Conservation (phyloP, 2,329 filamentous ascomycete species). For the Fusarium keratoplasticum region DNA sequence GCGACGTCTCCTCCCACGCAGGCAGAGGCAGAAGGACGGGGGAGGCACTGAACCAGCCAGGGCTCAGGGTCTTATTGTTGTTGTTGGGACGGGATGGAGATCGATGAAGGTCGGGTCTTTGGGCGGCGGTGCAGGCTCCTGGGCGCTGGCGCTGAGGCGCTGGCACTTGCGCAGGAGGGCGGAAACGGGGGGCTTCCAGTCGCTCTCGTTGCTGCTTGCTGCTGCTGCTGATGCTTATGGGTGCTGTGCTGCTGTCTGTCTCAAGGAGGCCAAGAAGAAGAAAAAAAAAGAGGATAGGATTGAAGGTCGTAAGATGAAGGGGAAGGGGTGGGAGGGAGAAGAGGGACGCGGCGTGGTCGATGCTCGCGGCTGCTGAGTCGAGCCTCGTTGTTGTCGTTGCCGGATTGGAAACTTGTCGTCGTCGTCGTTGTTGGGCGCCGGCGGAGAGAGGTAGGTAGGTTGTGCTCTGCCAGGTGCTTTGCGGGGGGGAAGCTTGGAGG, state of each 20-base stretch:
- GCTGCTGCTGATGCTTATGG: neutral
- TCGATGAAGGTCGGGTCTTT: slow-evolving; percentile 10
- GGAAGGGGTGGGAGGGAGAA: slow-evolving; percentile 10
- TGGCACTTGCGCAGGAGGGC: slow-evolving; percentile 40
- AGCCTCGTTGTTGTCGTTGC: slow-evolving; percentile 41
- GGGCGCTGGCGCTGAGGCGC: slow-evolving; percentile 37
- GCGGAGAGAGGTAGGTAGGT: slow-evolving; percentile 29
- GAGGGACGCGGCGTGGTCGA: slow-evolving; percentile 36
- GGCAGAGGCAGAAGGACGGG: slow-evolving; percentile 20
- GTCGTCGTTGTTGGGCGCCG: slow-evolving; percentile 42
- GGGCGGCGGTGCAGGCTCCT: slow-evolving; percentile 34
- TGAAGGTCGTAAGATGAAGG: slow-evolving; percentile 14
- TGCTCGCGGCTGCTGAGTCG: slow-evolving; percentile 39
- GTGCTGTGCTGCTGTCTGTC: slow-evolving; percentile 1
- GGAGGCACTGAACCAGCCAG: slow-evolving; percentile 48
- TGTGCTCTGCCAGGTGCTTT: slow-evolving; percentile 34
- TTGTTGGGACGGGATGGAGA: slow-evolving; percentile 25
- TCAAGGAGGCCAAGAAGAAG: slow-evolving; percentile 2
- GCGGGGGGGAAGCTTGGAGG: slow-evolving; percentile 43
- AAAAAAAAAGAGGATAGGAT: slow-evolving; percentile 13
- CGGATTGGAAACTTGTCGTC: slow-evolving; percentile 35
- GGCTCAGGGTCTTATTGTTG: slow-evolving; percentile 37
- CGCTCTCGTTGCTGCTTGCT: slow-evolving; percentile 33
- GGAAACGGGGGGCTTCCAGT: slow-evolving; percentile 20
- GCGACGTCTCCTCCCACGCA: slow-evolving; percentile 39